phyloP scores from a whole-genome alignment of 1,139 yeast genomes.

The Candida albicans region DNA sequence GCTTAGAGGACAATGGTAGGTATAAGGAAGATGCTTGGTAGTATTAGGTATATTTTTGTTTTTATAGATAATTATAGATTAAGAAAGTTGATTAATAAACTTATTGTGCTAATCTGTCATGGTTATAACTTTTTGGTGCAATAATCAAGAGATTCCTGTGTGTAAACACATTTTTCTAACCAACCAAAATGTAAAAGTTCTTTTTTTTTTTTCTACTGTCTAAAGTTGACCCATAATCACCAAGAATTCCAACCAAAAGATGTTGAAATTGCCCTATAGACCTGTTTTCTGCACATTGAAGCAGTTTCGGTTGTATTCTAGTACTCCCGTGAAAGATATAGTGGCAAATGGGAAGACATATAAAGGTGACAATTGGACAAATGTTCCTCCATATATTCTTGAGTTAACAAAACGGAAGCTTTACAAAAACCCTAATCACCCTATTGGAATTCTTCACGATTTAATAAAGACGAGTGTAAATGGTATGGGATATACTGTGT shows the following conservation, averaged over 20 bases:
- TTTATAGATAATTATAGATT: no score
- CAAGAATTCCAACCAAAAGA: background rate
- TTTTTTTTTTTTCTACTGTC: background rate
- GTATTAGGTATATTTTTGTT: slow-evolving; percentile 1
- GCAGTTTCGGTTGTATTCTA: slow-evolving; percentile 12
- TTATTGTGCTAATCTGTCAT: no score
- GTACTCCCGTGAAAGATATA: slow-evolving; percentile 26
- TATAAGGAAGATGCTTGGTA: slow-evolving; percentile 94
- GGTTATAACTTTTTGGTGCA: no score
- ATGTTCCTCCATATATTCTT: slow-evolving; percentile 74
- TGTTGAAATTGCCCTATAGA: slow-evolving; percentile 3
- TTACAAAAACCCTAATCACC: slow-evolving; percentile 76
- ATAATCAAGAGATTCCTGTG: no score
- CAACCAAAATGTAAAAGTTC: background rate
- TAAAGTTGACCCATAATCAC: background rate
- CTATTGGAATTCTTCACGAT: slow-evolving; percentile 80
- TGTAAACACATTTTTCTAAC: background rate
- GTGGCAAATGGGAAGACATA: slow-evolving; percentile 53
- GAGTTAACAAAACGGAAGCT: slow-evolving; percentile 69
- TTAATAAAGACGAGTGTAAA: slow-evolving; percentile 69
- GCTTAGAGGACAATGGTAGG: slow-evolving; percentile 65
- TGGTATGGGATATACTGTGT: slow-evolving; percentile 73
- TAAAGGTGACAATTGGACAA: slow-evolving; percentile 77
- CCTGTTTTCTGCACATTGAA: background rate
- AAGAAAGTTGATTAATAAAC: no score